Evolutionary conservation across 352 stramenopile species (phyloP), one percentile per base, ranked within the genome.

Genomic region (Peronosclerospora sorghi): DNA sequence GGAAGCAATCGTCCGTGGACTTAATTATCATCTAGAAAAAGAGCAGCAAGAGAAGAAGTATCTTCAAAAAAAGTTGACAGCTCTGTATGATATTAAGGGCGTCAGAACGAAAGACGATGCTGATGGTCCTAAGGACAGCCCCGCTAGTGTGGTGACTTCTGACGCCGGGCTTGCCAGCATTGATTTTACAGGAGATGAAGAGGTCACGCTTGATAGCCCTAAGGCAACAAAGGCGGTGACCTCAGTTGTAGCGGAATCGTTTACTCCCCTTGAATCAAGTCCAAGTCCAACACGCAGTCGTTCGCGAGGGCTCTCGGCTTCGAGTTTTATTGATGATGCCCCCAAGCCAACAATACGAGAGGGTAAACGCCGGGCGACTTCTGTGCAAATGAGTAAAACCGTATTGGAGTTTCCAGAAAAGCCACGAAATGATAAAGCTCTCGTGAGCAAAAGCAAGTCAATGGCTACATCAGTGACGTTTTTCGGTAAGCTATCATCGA

Each of bases 401-500:
- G 35, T 48, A 15, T 10, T 55, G 12, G 61, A 69, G 27, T 23
- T 51, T 32, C 9, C 51, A 10, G 44, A 62, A n/a, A 63, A 62
- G 7, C 15, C 27, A 28, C 35, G 35, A 6, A 66, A 80, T 10
- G 64, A 82, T 12, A 71, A 73, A 14, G 10, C 27, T 30, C 18
- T 45, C 30, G 20, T 32, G 24, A 27, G 23, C 35, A 51, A 59
- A 43, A 32, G 45, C 21, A 56, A 68, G 59, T 40, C 56, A 9
- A 46, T 49, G 14, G 73, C 57, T 12, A 47, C 66, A 9, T 80
- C 73, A 6, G 71, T 76, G 18, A 89, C 80, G 44, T 90, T 90
- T 51, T 90, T 90, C 41, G 78, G 78, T 32, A 90, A 90, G 38
- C 62, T 90, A 20, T 87, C 73, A 15, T 83, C 79, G 36, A 70